phyloP scores from a whole-genome alignment of 768 basidiomycete genomes.

The Leccinum subtestaceum region DNA sequence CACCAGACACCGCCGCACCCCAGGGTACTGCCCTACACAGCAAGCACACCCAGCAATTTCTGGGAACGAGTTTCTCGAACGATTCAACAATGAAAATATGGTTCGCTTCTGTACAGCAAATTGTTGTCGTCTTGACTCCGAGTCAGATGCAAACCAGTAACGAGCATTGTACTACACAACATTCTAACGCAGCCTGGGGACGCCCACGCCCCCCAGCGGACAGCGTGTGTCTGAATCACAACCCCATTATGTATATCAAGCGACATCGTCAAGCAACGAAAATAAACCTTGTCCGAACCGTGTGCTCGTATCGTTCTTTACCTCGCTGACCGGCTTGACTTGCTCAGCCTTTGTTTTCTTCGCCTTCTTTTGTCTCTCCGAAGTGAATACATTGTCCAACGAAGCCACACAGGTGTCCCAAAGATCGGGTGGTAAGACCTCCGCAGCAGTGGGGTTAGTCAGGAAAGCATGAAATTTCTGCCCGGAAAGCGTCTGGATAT shows the following conservation, averaged over 20 bases:
- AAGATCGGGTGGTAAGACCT: constrained; percentile 32
- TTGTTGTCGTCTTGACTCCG: no score
- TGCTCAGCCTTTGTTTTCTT: constrained; percentile 34
- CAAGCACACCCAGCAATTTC: no score
- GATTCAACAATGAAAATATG: no score
- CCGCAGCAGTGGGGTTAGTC: constrained; percentile 27
- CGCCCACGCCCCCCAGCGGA: background rate
- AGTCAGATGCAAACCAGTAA: no score
- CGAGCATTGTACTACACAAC: background rate
- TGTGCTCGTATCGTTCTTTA: constrained; percentile 16
- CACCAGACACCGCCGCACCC: no score
- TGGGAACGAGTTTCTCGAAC: no score
- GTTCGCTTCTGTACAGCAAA: no score
- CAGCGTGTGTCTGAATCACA: background rate
- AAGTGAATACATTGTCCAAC: constrained; percentile 47
- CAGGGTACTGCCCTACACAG: no score
- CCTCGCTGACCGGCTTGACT: constrained; percentile 18
- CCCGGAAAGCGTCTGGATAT: constrained; percentile 57
- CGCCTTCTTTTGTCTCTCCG: constrained; percentile 45
- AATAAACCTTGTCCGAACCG: constrained; percentile 31
- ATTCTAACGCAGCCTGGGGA: background rate
- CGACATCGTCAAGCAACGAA: constrained; percentile 41
- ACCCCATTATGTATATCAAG: constrained; percentile 19
- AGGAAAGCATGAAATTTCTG: constrained; percentile 54
- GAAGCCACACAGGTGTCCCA: constrained; percentile 49